Evolutionary conservation across 805 yeast species (phyloP).

Genomic region (Starmerella etchellsii): DNA sequence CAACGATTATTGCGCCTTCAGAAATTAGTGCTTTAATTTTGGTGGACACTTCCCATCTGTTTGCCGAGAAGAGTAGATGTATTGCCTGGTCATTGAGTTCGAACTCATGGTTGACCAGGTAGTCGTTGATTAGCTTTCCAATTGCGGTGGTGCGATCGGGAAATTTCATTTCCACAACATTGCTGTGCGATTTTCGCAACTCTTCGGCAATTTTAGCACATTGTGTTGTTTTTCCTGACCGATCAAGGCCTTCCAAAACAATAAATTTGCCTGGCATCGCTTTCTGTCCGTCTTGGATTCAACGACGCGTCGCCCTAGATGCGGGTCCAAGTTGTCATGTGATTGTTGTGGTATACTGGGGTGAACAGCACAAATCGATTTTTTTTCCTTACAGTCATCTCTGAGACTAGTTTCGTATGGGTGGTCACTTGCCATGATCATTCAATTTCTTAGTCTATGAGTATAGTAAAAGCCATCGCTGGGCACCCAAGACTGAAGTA

Average conservation of each 20-base stretch:
- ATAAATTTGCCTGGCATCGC: conserved; percentile 54
- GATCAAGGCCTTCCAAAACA: conserved; percentile 81
- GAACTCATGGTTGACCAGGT: conserved; percentile 37
- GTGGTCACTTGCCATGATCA: neutral
- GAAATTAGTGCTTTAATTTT: conserved; percentile 35
- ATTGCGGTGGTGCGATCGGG: conserved; percentile 79
- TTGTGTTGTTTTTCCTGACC: conserved; percentile 93
- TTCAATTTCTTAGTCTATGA: neutral
- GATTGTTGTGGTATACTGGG: neutral
- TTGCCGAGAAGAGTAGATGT: conserved; percentile 81
- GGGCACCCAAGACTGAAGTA: conserved; percentile 27
- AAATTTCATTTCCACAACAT: conserved; percentile 51
- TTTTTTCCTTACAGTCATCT: conserved; percentile 16
- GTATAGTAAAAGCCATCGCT: conserved; percentile 22
- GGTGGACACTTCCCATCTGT: conserved; percentile 73
- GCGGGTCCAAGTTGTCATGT: too few relatives aligned
- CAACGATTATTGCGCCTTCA: conserved; percentile 46
- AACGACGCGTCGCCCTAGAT: too few relatives aligned
- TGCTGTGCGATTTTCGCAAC: conserved; percentile 24
- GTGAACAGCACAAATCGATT: neutral
- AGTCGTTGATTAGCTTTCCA: conserved; percentile 65
- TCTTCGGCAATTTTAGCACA: conserved; percentile 32
- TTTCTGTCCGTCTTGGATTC: too few relatives aligned
- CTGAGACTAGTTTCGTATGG: neutral
- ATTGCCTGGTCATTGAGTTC: conserved; percentile 63